phyloP scores from a whole-genome alignment of 2,329 filamentous ascomycete genomes.

The Paecilomyces variotii region DNA sequence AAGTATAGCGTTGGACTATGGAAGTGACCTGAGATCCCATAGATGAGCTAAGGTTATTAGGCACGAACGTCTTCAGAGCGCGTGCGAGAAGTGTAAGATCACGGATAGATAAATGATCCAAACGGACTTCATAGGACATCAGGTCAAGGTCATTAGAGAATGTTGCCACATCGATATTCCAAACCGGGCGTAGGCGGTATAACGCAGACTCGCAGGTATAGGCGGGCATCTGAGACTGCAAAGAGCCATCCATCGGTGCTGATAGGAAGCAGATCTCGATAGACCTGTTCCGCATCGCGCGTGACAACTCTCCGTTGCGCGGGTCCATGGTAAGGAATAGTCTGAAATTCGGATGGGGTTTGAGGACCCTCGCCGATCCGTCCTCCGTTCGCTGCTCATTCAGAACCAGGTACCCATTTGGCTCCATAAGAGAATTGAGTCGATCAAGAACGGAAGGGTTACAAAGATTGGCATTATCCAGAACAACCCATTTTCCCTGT shows the following conservation, averaged over 20 bases:
- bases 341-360: constrained; percentile 77
- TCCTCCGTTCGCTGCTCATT: constrained; percentile 85
- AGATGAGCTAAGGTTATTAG: constrained; percentile 6
- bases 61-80: constrained; percentile 16
- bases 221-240: constrained; percentile 15
- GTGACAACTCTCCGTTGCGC: constrained; percentile 82
- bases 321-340: constrained; percentile 93
- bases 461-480: constrained; percentile 96
- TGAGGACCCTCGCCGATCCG: constrained; percentile 71
- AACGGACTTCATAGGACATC: constrained; percentile 19
- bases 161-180: constrained; percentile 13
- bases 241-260: constrained; percentile 19
- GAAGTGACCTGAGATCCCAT: constrained; percentile 9
- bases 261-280: constrained; percentile 74
- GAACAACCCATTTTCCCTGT: constrained; percentile 80
- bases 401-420: constrained; percentile 76
- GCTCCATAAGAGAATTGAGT: constrained; percentile 88
- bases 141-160: constrained; percentile 8
- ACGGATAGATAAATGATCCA: constrained; percentile 30
- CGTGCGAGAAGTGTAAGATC: constrained; percentile 27
- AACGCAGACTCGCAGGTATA: constrained; percentile 32
- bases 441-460: constrained; percentile 90
- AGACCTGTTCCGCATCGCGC: constrained; percentile 93
- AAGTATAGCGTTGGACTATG: constrained; percentile 22
- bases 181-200: constrained; percentile 31